Evolutionary conservation across 495 filamentous ascomycete genomes (phyloP).

Genomic region (Penicillium verhagenii): DNA sequence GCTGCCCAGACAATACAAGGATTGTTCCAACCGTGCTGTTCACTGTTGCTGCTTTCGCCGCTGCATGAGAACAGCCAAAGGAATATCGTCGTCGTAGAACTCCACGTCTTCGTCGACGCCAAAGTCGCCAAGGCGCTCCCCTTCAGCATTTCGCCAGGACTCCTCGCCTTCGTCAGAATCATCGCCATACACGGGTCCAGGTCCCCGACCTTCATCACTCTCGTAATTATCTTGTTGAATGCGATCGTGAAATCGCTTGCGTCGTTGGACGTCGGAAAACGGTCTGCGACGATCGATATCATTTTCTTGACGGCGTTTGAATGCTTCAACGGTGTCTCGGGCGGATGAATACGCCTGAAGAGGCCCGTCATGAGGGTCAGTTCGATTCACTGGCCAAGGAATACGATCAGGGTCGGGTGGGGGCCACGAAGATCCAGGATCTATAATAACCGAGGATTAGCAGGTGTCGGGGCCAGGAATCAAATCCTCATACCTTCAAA

Average conservation of each 20-base stretch:
- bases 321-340: conserved; percentile 52
- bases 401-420: conserved; percentile 87
- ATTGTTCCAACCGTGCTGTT: background rate
- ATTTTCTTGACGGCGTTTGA: conserved; percentile 54
- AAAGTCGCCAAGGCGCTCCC: conserved; percentile 82
- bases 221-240: conserved; percentile 37
- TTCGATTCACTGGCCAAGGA: conserved; percentile 41
- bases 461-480: background rate
- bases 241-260: conserved; percentile 52
- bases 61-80: conserved; percentile 52
- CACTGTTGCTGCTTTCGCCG: conserved; percentile 18
- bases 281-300: conserved; percentile 47
- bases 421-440: conserved; percentile 67
- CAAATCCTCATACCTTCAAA: conserved; percentile 64
- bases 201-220: conserved; percentile 31
- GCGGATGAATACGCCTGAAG: conserved; percentile 39
- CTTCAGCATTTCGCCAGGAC: conserved; percentile 80
- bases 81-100: conserved; percentile 76
- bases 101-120: conserved; percentile 86
- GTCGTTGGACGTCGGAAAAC: conserved; percentile 34
- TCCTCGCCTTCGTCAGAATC: conserved; percentile 53
- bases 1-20: no score
- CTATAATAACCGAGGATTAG: conserved; percentile 24
- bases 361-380: conserved; percentile 20
- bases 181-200: conserved; percentile 23